A percentile compares a stretch with the other conserved stretches of the same genome.
phyloP scores from a whole-genome alignment of 163 green algal genomes.

The Scenedesmus sp. region DNA sequence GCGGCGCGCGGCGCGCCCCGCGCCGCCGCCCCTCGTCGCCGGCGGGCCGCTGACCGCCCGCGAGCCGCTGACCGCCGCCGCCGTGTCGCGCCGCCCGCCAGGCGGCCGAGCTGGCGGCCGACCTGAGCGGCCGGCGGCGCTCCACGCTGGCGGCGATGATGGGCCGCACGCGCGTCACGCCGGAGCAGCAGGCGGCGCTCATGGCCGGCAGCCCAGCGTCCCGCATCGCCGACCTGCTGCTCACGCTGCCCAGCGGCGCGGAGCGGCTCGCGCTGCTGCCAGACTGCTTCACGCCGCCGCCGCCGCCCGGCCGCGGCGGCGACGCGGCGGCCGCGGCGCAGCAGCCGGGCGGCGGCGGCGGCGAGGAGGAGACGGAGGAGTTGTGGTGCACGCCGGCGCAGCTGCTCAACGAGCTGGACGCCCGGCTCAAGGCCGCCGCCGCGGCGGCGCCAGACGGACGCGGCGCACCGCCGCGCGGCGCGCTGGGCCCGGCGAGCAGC shows the following conservation, averaged over 20 bases:
- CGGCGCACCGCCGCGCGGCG: too few relatives aligned
- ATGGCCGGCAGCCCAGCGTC: slow-evolving; percentile 52
- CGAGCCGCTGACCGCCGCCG: not conserved
- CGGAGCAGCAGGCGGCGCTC: slow-evolving; percentile 56
- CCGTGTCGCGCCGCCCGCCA: too few relatives aligned
- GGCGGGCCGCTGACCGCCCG: too few relatives aligned
- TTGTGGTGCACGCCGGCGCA: slow-evolving; percentile 57
- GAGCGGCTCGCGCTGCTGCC: slow-evolving; percentile 56
- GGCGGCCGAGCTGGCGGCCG: slow-evolving; percentile 52
- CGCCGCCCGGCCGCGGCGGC: slow-evolving; percentile 32
- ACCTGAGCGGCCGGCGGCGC: slow-evolving; percentile 51
- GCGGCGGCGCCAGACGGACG: too few relatives aligned
- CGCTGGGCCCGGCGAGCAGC: not conserved
- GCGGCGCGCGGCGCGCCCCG: too few relatives aligned
- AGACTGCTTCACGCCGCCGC: slow-evolving; percentile 65
- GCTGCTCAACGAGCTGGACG: slow-evolving; percentile 55
- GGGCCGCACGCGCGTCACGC: slow-evolving; percentile 48
- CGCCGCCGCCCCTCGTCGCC: too few relatives aligned
- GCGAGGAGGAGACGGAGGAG: slow-evolving; percentile 44
- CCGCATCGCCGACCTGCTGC: slow-evolving; percentile 64
- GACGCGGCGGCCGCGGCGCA: not conserved
- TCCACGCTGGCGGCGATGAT: slow-evolving; percentile 55
- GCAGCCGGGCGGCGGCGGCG: slow-evolving; percentile 14
- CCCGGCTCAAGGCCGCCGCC: slow-evolving; percentile 10
- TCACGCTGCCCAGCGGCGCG: slow-evolving; percentile 38